Evolutionary conservation across 306 rosid species (phyloP), one percentile per base, ranked within the genome.

Genomic region (Sindora glabra): DNA sequence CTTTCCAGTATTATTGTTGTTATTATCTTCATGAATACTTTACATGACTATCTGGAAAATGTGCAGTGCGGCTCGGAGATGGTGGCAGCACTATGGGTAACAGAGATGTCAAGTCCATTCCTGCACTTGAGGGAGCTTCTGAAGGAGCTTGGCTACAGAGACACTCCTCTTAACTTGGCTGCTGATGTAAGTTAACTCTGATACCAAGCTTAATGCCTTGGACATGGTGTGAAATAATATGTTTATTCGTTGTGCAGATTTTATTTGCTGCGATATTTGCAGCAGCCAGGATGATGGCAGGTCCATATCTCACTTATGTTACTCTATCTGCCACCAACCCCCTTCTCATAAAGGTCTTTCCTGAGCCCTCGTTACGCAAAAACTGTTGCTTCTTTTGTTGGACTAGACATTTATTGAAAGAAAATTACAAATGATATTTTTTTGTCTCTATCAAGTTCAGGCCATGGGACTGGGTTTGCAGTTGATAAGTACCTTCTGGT

Each of bases 401-500:
- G 32, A 19, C 15, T 0, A 0, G 0, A 21, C 2, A n/a, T 25
- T 49, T 32, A 5, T 25, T 32, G 7, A 17, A 27, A 0, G 5
- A 15, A 19, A 1, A 3, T 18, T 21, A 4, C 51, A 2, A 25
- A 14, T 29, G 7, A 48, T 14, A 0, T 22, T 11, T 17, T 15
- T 11, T 56, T 22, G 11, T 49, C 21, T 54, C 25, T 16, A 30
- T 6, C 26, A 14, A 60, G n/a, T 29, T 4, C 88, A 91, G 97
- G 86, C 79, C 16, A 87, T 79, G 95, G 91, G 77, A 10, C 18
- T 70, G 37, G 78, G 95, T 42, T 62, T 92, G 83, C 95, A 78
- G 84, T 89, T 92, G 12, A 88, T 92, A 10, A 92, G 96, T 52
- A 48, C 90, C 30, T 88, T 86, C 82, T 92, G 98, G 98, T 92